phyloP scores from a whole-genome alignment of 257 asterid genomes.

The Parsonsia alboflavescens region DNA sequence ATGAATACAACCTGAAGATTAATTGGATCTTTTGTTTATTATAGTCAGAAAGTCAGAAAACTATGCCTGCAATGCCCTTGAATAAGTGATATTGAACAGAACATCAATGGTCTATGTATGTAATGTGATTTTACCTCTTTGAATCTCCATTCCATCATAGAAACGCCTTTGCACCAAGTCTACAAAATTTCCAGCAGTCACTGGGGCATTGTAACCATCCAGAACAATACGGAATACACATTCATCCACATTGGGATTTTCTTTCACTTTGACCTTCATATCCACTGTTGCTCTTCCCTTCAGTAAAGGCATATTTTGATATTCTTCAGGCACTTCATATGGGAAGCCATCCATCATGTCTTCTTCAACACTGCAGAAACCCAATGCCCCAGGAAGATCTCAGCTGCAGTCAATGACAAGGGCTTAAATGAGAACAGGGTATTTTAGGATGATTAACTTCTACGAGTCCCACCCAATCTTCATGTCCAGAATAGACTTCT shows the following conservation, averaged over 20 bases:
- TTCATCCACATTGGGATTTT: constrained; percentile 78
- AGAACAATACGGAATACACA: constrained; percentile 77
- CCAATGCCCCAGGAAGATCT: constrained; percentile 99
- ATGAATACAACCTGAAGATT: background rate
- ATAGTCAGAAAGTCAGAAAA: background rate
- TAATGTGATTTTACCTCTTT: constrained; percentile 58
- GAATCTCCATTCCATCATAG: constrained; percentile 99
- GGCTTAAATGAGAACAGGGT: constrained; percentile 70
- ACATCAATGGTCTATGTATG: background rate
- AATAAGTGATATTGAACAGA: background rate
- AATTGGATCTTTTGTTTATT: background rate
- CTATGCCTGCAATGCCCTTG: background rate
- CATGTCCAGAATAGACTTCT: constrained; percentile 17
- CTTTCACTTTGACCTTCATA: constrained; percentile 97
- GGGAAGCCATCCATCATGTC: constrained; percentile 99
- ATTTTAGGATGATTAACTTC: constrained; percentile 39
- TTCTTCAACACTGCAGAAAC: constrained; percentile 99
- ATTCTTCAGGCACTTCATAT: constrained; percentile 90
- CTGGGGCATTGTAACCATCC: constrained; percentile 98
- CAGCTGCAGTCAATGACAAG: constrained; percentile 99
- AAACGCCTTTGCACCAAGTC: constrained; percentile 94
- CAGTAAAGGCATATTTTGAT: constrained; percentile 76
- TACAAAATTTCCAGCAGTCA: constrained; percentile 87
- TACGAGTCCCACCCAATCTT: constrained; percentile 24
- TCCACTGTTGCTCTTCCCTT: constrained; percentile 97